Evolutionary conservation across 345 rosid genomes (phyloP).

Genomic region (Dipteronia sinensis): DNA sequence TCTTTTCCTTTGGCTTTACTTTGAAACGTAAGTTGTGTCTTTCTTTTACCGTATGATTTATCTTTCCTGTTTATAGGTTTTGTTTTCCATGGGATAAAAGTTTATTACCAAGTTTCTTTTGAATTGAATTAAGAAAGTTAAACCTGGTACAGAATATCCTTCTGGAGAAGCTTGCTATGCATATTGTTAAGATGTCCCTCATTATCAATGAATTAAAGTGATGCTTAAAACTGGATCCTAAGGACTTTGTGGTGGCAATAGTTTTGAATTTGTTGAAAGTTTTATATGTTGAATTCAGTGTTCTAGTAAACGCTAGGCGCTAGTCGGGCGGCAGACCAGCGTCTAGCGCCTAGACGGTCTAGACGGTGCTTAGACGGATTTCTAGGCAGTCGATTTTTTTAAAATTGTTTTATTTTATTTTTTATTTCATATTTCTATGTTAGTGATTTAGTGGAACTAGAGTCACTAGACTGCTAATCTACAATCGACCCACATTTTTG

Average conservation of each 20-base stretch:
- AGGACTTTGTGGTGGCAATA: neutral
- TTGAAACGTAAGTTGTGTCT: neutral
- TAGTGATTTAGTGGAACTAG: too few relatives aligned
- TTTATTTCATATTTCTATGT: too few relatives aligned
- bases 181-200: neutral
- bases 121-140: neutral
- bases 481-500: too few relatives aligned
- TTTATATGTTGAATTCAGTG: neutral
- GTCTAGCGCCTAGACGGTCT: too few relatives aligned
- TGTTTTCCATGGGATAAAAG: neutral
- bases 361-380: too few relatives aligned
- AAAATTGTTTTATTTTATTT: too few relatives aligned
- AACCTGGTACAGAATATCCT: neutral
- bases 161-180: neutral
- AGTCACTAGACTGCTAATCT: too few relatives aligned
- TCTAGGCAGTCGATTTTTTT: too few relatives aligned
- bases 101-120: neutral
- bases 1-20: neutral
- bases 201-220: neutral
- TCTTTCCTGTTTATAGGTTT: neutral
- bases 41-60: neutral
- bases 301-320: too few relatives aligned
- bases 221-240: neutral
- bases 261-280: neutral
- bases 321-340: too few relatives aligned